Conservation (phyloP, 108 stramenopile genomes). For the Phaeodactylum tricornutum region DNA sequence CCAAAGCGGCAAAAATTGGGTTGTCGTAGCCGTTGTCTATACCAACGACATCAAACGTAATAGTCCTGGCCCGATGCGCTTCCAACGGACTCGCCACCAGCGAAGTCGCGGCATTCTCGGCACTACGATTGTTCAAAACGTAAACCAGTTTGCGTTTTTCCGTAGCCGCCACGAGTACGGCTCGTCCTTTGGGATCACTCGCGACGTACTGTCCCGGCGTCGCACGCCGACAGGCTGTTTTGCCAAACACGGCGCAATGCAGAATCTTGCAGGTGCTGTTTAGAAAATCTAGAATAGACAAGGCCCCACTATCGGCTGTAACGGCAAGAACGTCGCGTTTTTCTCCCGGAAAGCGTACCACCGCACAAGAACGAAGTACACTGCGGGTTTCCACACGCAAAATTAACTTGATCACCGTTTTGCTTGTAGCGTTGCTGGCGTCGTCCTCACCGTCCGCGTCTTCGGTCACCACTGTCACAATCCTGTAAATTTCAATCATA, state of each 20-base stretch:
- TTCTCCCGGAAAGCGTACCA: slow-evolving; percentile 73
- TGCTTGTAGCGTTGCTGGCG: slow-evolving; percentile 14
- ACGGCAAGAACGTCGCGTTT: slow-evolving; percentile 87
- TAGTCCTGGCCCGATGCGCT: slow-evolving; percentile 83
- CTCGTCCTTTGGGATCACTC: slow-evolving; percentile 90
- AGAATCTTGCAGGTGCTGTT: slow-evolving; percentile 12
- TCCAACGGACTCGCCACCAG: slow-evolving; percentile 93
- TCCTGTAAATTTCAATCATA: slow-evolving; percentile 55
- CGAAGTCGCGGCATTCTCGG: slow-evolving; percentile 56
- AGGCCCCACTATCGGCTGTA: slow-evolving; percentile 81
- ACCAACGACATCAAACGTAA: slow-evolving; percentile 79
- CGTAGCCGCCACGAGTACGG: slow-evolving; percentile 76
- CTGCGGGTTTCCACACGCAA: slow-evolving; percentile 62
- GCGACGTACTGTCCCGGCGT: slow-evolving; percentile 96
- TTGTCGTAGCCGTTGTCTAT: slow-evolving; percentile 97
- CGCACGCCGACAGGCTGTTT: slow-evolving; percentile 83
- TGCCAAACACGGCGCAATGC: slow-evolving; percentile 46
- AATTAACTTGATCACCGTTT: slow-evolving; percentile 43
- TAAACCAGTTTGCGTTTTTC: slow-evolving; percentile 98
- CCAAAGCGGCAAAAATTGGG: slow-evolving; percentile 93
- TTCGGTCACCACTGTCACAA: slow-evolving; percentile 13
- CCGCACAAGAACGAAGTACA: slow-evolving; percentile 53
- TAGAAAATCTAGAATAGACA: slow-evolving; percentile 78
- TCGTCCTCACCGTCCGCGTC: slow-evolving; percentile 42
- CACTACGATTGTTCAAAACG: slow-evolving; percentile 83